Percentiles rank a stretch among this genome's conserved stretches.
Conservation (phyloP, 108 stramenopile species). For the Schizochytrium sp. region DNA sequence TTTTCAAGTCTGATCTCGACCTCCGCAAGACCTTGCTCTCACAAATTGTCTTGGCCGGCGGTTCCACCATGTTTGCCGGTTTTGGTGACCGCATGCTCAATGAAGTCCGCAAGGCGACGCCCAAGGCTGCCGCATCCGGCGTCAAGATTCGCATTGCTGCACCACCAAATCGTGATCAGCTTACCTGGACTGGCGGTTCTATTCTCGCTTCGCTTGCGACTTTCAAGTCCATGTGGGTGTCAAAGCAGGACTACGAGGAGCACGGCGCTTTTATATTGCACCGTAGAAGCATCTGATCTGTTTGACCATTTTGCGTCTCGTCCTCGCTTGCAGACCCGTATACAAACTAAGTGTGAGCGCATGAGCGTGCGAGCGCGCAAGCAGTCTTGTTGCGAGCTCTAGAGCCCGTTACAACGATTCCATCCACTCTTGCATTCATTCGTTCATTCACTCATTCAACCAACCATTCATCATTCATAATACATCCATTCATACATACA, state of each 20-base stretch:
- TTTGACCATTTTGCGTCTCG: too few relatives aligned
- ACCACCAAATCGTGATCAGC: conserved; percentile 35
- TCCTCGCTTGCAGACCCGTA: too few relatives aligned
- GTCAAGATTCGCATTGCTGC: conserved; percentile 19
- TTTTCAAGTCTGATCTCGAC: conserved; percentile 81
- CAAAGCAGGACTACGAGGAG: conserved; percentile 83
- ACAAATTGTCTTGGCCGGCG: conserved; percentile 87
- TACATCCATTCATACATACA: too few relatives aligned
- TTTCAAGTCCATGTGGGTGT: conserved; percentile 96
- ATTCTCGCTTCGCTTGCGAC: conserved; percentile 93
- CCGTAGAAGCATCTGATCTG: conserved; percentile 21
- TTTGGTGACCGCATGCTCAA: conserved; percentile 83
- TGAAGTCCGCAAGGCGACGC: conserved; percentile 50
- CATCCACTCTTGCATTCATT: too few relatives aligned
- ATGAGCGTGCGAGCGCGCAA: too few relatives aligned
- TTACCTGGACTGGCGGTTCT: conserved; percentile 82
- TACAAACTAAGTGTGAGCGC: too few relatives aligned
- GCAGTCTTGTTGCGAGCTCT: too few relatives aligned
- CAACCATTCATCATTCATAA: too few relatives aligned
- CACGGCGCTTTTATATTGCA: conserved; percentile 62
- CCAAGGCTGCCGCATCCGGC: conserved; percentile 16
- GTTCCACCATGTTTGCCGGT: conserved; percentile 80
- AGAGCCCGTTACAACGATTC: too few relatives aligned
- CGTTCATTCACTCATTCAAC: too few relatives aligned
- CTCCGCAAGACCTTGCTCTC: conserved; percentile 79